phyloP scores from a whole-genome alignment of 345 rosid genomes.

The Hibiscus mutabilis region DNA sequence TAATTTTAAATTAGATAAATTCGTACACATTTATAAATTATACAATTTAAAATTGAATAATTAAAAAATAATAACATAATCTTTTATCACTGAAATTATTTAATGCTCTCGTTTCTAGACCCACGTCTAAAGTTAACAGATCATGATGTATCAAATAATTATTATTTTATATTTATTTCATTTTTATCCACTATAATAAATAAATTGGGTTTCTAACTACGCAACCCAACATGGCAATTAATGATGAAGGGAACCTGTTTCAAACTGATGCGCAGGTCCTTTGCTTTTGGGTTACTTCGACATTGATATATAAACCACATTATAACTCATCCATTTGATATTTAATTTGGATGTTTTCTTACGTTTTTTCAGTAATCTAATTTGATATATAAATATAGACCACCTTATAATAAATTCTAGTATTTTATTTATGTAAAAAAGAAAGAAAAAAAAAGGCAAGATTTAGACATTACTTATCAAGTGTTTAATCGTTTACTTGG shows the following conservation, averaged over 20 bases:
- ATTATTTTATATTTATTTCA: too few species aligned
- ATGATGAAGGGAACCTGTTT: conserved; percentile 20
- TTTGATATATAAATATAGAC: not conserved
- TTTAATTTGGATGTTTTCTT: not conserved
- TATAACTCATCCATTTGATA: not conserved
- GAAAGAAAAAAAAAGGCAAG: not conserved
- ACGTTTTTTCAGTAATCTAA: not conserved
- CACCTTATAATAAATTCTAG: not conserved
- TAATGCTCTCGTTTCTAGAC: too few species aligned
- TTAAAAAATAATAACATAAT: too few species aligned
- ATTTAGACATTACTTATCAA: not conserved
- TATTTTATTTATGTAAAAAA: not conserved
- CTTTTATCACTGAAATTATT: too few species aligned
- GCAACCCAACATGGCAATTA: conserved; percentile 47
- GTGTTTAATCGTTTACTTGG: too few species aligned
- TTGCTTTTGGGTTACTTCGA: not conserved
- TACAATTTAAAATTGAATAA: too few species aligned
- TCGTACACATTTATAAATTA: too few species aligned
- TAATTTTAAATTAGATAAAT: too few species aligned
- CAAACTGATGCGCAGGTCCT: not conserved
- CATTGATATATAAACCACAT: not conserved
- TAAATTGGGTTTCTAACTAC: conserved; percentile 29
- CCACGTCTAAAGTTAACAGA: too few species aligned
- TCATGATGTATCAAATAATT: too few species aligned
- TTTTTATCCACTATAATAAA: too few species aligned